phyloP scores from a whole-genome alignment of 1,284 basidiomycete species.

The Pseudozyma pruni region DNA sequence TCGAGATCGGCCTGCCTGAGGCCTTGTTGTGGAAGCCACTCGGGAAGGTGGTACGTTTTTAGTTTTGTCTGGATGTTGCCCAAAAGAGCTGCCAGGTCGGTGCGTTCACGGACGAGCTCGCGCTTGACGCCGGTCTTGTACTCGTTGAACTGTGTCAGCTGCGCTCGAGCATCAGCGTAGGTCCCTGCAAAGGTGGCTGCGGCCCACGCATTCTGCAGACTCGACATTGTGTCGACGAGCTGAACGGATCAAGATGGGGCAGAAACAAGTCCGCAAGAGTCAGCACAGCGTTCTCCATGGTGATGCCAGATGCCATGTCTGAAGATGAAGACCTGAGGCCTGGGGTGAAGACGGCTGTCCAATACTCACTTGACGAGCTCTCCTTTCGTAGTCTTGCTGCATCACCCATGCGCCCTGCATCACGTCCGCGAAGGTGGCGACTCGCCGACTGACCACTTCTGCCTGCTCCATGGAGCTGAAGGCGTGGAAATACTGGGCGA shows the following conservation, averaged over 20 bases:
- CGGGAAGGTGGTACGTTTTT: slow-evolving; percentile 79
- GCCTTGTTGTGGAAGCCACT: slow-evolving; percentile 55
- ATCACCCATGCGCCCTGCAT: slow-evolving; percentile 79
- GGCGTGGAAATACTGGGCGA: slow-evolving; percentile 96
- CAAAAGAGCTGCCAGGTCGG: slow-evolving; percentile 87
- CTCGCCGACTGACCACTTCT: slow-evolving; percentile 89
- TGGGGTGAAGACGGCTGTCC: background rate
- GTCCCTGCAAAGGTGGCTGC: slow-evolving; percentile 54
- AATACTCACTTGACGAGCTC: slow-evolving; percentile 78
- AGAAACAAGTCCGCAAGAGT: no score
- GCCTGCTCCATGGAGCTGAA: slow-evolving; percentile 97
- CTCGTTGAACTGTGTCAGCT: slow-evolving; percentile 78
- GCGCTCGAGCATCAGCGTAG: slow-evolving; percentile 83
- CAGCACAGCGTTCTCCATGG: no score
- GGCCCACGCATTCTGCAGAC: slow-evolving; percentile 43
- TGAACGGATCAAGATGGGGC: no score
- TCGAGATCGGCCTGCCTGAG: slow-evolving; percentile 76
- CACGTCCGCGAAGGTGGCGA: slow-evolving; percentile 94
- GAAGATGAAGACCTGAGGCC: background rate
- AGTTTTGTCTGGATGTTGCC: slow-evolving; percentile 95
- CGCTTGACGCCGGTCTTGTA: slow-evolving; percentile 90
- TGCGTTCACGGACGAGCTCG: slow-evolving; percentile 86
- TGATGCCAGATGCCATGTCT: no score
- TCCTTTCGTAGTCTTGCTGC: slow-evolving; percentile 92
- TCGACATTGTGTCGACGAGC: slow-evolving; percentile 54